Conservation (phyloP, 2,329 filamentous ascomycete species). For the Furcasterigmium sp. region DNA sequence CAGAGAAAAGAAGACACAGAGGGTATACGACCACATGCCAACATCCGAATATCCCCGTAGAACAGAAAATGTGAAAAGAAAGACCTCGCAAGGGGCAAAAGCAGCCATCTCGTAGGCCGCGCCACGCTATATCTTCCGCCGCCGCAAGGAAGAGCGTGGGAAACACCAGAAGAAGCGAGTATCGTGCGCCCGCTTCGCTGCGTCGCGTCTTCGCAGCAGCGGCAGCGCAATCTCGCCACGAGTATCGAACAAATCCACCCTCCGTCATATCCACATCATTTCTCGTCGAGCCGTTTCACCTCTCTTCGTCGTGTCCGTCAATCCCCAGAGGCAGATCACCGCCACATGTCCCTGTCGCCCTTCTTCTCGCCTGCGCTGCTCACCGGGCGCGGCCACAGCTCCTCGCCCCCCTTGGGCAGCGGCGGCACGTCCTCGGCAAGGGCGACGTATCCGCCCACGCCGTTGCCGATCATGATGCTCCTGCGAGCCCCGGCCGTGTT, state of each 20-base stretch:
- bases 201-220: no score
- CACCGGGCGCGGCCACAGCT: conserved; percentile 33
- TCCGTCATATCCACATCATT: neutral
- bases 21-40: no score
- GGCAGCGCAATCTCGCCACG: no score
- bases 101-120: no score
- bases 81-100: no score
- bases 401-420: conserved; percentile 18
- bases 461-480: conserved; percentile 49
- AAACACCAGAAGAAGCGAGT: no score
- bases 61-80: no score
- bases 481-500: conserved; percentile 45
- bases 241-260: neutral
- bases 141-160: no score
- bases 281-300: neutral
- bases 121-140: no score
- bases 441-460: conserved; percentile 46
- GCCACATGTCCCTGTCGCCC: conserved; percentile 36
- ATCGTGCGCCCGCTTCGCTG: no score
- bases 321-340: conserved; percentile 21
- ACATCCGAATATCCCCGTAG: no score
- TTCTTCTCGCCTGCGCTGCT: conserved; percentile 36
- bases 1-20: no score
- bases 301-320: neutral
- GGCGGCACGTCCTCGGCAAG: conserved; percentile 29